Percentiles rank a stretch among this genome's conserved stretches.
phyloP scores from a whole-genome alignment of 345 rosid species.

The Nephelium lappaceum region DNA sequence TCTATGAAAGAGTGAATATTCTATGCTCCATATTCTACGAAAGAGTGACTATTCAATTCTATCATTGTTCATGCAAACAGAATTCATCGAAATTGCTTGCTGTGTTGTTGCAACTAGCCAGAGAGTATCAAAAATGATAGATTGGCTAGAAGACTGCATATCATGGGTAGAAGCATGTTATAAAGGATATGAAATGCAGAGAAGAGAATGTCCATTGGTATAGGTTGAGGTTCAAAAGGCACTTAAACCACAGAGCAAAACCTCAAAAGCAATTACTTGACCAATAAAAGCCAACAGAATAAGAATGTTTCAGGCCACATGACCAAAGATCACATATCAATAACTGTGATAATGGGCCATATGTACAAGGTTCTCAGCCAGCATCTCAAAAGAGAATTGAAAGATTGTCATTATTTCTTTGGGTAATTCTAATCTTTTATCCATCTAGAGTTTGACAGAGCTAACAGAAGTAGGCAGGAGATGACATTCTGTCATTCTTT shows the following conservation, averaged over 20 bases:
- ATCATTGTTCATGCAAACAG: not conserved
- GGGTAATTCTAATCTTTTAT: not conserved
- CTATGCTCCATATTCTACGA: not conserved
- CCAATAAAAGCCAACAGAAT: not conserved
- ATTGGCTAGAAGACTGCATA: not conserved
- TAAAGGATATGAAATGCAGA: not conserved
- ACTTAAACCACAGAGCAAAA: not conserved
- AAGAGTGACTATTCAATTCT: not conserved
- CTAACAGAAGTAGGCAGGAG: not conserved
- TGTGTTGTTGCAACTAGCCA: not conserved
- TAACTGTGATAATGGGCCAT: not conserved
- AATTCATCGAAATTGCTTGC: not conserved
- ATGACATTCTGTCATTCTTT: not conserved
- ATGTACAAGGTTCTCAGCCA: not conserved
- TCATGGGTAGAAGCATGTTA: not conserved
- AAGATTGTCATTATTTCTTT: not conserved
- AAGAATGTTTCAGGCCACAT: not conserved
- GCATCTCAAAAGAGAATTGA: not conserved
- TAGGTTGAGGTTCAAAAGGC: not conserved
- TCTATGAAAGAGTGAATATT: not conserved
- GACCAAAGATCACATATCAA: not conserved
- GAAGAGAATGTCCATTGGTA: not conserved
- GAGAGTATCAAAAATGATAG: not conserved
- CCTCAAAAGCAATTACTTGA: not conserved
- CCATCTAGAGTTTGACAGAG: not conserved